Base-by-base conservation (phyloP, 495 filamentous ascomycete species). In the Xylaria flabelliformis region DNA sequence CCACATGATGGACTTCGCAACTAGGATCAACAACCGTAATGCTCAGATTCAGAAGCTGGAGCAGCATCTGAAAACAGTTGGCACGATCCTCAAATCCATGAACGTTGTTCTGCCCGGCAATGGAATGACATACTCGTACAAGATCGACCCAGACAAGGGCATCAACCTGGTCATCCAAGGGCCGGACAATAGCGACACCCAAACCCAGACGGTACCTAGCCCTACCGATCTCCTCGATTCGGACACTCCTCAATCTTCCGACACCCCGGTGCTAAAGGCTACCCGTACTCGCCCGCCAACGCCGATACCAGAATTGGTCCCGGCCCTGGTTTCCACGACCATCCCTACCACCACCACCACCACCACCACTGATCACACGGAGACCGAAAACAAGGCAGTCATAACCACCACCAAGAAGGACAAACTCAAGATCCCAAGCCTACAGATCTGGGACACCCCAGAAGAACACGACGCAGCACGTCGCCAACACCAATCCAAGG, bases 181-280 rank as follows among this genome's bases (percentile, higher is more conserved):
- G 3, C 58, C 58, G 1, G 21, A 41, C 8, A 36, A 24, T 0
- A 21, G n/a, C 61, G 21, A 24, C 6, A 17, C 2, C n/a, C 6
- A 17, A 26, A 3, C 13, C 39, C 61, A 63, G 42, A 10, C n/a
- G 15, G 8, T 17, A 44, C 0, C 21, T 17, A 15, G 3, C 3
- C 61, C 61, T 44, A 64, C 21, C 56, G 26, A 51, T 24, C 55
- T 70, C 42, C 7, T 70, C 0, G 56, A 70, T 26, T 15, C 32
- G 0, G 29, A 24, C 2, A 4, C n/a, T 13, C 41, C 46, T 26
- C 3, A 0, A 5, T 56, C 24, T 56, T 2, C 32, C 1, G 13
- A n/a, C 19, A n/a, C 50, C 8, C 50, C 50, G 2, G 50, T 53
- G 50, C 50, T 53, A 12, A 4, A 53, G 50, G 9, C 21, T 53